Percentiles rank a stretch among this genome's conserved stretches.
Evolutionary conservation across 768 basidiomycete genomes (phyloP).

Genomic region (Chalciporus pseudorubinellus): DNA sequence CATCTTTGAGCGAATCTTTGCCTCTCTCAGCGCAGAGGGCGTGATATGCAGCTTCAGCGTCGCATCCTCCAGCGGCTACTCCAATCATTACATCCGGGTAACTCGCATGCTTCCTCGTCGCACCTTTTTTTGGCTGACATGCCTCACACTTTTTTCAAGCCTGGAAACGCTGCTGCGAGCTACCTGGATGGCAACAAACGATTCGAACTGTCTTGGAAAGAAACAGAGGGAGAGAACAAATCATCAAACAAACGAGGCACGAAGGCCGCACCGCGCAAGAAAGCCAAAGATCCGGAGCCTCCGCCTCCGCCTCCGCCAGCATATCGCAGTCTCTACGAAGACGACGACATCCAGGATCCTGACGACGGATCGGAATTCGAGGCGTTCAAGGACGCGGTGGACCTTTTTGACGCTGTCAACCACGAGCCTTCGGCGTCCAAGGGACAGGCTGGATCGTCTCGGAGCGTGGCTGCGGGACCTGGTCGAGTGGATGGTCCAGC

Average conservation of each 20-base stretch:
- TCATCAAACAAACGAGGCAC: conserved; percentile 8
- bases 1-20: conserved; percentile 65
- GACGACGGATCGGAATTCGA: conserved; percentile 23
- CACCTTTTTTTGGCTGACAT: background rate
- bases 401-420: background rate
- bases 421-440: conserved; percentile 8
- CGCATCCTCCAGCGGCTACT: conserved; percentile 48
- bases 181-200: conserved; percentile 19
- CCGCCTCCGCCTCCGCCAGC: background rate
- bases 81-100: conserved; percentile 54
- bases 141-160: conserved; percentile 2
- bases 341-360: conserved; percentile 29
- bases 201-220: conserved; percentile 28
- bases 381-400: conserved; percentile 9
- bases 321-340: conserved; percentile 20
- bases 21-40: conserved; percentile 49
- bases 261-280: conserved; percentile 14
- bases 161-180: conserved; percentile 19
- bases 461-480: background rate
- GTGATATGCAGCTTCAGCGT: conserved; percentile 48
- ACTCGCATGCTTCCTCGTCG: background rate
- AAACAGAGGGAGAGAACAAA: conserved; percentile 13
- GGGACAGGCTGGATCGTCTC: conserved; percentile 12
- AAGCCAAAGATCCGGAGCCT: conserved; percentile 19
- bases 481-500: background rate